Conservation (phyloP, 345 rosid genomes). For the Sonneratia caseolaris region DNA sequence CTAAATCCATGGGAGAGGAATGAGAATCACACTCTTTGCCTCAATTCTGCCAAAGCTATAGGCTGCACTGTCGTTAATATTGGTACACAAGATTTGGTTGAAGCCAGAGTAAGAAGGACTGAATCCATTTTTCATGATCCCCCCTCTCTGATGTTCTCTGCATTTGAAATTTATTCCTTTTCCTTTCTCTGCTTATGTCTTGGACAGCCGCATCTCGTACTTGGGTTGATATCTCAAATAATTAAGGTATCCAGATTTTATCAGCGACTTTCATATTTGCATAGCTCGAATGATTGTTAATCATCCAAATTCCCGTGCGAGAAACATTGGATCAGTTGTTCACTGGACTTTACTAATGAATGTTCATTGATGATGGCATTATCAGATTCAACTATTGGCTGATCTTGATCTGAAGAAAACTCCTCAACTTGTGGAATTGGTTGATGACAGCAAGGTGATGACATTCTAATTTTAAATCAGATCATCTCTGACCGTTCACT, state of each 20-base stretch:
- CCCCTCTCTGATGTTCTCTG: neutral
- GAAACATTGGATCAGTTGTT: neutral
- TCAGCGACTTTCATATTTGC: neutral
- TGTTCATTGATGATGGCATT: slow-evolving; percentile 7
- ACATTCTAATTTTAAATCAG: neutral
- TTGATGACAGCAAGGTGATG: slow-evolving; percentile 65
- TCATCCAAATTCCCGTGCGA: neutral
- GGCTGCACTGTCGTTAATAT: slow-evolving; percentile 98
- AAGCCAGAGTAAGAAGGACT: slow-evolving; percentile 71
- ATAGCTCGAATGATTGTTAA: neutral
- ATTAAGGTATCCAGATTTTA: slow-evolving; percentile 49
- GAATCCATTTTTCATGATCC: neutral
- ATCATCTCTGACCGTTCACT: neutral
- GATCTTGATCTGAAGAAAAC: slow-evolving; percentile 93
- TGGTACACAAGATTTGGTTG: slow-evolving; percentile 84
- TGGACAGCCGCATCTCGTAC: slow-evolving; percentile 77
- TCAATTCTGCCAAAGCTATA: slow-evolving; percentile 96
- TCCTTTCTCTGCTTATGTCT: neutral
- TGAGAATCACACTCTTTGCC: slow-evolving; percentile 95
- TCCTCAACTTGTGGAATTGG: slow-evolving; percentile 85
- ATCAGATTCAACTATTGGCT: slow-evolving; percentile 88
- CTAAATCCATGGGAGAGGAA: slow-evolving; percentile 98
- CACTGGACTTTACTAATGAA: slow-evolving; percentile 10
- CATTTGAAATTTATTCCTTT: neutral
- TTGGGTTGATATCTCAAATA: slow-evolving; percentile 95